phyloP scores from a whole-genome alignment of 2,329 filamentous ascomycete species.

The Ploettnerulaceae sp. region DNA sequence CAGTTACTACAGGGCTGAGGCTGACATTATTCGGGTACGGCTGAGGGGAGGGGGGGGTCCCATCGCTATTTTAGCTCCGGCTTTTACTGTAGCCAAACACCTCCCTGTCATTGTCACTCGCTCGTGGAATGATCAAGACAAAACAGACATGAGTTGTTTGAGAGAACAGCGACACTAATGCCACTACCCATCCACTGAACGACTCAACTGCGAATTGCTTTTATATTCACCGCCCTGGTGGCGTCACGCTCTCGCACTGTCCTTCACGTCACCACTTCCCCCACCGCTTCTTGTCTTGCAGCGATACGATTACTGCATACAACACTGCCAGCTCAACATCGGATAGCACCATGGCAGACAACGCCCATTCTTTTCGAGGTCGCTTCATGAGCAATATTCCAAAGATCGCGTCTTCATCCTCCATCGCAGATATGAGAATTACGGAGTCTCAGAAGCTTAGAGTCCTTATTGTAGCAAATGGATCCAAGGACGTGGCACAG shows the following conservation, averaged over 20 bases:
- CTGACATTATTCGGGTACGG: no score
- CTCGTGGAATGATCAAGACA: no score
- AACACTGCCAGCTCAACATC: neutral
- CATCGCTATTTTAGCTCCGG: no score
- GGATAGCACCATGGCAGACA: constrained; percentile 20
- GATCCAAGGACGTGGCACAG: constrained; percentile 59
- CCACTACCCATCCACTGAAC: no score
- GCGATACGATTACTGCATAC: constrained; percentile 2
- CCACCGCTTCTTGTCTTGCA: constrained; percentile 4
- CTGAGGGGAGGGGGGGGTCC: no score
- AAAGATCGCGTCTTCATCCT: constrained; percentile 26
- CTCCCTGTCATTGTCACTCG: no score
- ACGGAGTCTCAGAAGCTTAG: constrained; percentile 53
- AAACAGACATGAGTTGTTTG: no score
- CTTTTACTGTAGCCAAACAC: no score
- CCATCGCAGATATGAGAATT: constrained; percentile 29
- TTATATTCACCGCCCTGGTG: neutral
- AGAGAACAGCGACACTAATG: no score
- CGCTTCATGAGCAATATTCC: constrained; percentile 18
- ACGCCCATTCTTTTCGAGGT: constrained; percentile 13
- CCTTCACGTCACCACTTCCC: neutral
- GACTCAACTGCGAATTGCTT: no score
- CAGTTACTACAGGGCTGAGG: no score
- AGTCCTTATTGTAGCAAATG: constrained; percentile 62
- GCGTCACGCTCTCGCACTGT: neutral